Conservation (phyloP, 1,139 yeast genomes). For the Groenewaldozyma auringiensis region DNA sequence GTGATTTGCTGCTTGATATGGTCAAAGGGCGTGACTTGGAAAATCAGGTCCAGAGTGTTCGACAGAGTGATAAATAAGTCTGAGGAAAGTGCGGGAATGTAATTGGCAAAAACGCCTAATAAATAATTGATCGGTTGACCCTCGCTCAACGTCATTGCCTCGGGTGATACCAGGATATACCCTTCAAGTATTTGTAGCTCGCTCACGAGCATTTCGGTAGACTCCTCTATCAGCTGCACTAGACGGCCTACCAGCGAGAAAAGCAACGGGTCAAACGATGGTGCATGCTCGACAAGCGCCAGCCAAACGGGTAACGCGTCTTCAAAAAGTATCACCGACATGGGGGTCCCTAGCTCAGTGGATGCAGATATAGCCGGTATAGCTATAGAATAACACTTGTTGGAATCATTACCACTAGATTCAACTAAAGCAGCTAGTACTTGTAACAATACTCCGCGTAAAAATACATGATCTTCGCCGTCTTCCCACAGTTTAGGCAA, state of each 20-base stretch:
- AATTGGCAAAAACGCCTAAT: conserved; percentile 48
- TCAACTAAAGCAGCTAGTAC: conserved; percentile 55
- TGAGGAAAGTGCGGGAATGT: conserved; percentile 58
- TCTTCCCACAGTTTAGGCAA: conserved; percentile 73
- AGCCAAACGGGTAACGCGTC: conserved; percentile 89
- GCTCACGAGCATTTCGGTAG: conserved; percentile 71
- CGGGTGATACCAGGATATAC: conserved; percentile 36
- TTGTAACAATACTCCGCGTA: conserved; percentile 63
- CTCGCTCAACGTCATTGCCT: neutral
- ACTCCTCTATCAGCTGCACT: conserved; percentile 45
- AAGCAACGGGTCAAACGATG: conserved; percentile 36
- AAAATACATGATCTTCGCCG: conserved; percentile 52
- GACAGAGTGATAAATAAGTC: conserved; percentile 42
- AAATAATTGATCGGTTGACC: conserved; percentile 21
- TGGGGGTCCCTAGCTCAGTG: conserved; percentile 57
- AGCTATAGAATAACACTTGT: conserved; percentile 53
- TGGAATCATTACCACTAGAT: conserved; percentile 58
- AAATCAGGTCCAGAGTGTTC: conserved; percentile 16
- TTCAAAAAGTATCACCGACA: conserved; percentile 61
- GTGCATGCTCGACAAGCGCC: conserved; percentile 51
- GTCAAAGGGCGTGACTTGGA: conserved; percentile 18
- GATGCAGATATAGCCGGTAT: conserved; percentile 57
- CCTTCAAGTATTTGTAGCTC: conserved; percentile 64
- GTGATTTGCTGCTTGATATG: conserved; percentile 23
- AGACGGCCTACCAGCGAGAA: conserved; percentile 41